Percentiles rank a stretch among this genome's conserved stretches.
Evolutionary conservation across 805 yeast species (phyloP).

Genomic region (Ogataea corticis): DNA sequence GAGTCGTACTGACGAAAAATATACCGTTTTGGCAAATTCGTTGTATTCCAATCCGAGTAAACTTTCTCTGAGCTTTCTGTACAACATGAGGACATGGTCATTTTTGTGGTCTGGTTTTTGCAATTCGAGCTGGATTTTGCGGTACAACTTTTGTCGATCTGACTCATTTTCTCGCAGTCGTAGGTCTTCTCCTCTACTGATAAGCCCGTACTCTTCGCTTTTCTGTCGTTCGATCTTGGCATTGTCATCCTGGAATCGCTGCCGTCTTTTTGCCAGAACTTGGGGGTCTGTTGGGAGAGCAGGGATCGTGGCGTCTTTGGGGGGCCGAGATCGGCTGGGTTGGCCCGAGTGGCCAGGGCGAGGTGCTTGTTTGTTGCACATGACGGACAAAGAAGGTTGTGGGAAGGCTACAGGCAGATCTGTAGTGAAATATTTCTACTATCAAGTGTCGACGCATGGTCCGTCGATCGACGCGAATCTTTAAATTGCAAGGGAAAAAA

Average conservation of each 20-base stretch:
- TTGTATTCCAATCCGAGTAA: conserved; percentile 38
- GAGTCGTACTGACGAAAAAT: conserved; percentile 47
- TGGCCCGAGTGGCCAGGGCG: not conserved
- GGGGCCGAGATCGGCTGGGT: not conserved
- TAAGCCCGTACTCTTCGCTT: conserved; percentile 46
- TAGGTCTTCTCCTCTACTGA: conserved; percentile 61
- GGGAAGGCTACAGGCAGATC: no score
- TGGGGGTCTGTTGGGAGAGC: conserved; percentile 6
- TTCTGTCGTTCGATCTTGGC: conserved; percentile 15
- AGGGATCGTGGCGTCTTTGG: no score
- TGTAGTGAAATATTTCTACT: no score
- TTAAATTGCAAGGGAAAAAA: not conserved
- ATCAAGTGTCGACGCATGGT: no score
- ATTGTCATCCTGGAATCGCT: conserved; percentile 35
- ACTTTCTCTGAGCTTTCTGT: conserved; percentile 58
- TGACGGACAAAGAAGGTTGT: no score
- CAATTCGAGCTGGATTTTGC: conserved; percentile 35
- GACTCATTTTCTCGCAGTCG: conserved; percentile 45
- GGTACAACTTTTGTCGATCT: conserved; percentile 44
- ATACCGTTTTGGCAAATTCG: conserved; percentile 45
- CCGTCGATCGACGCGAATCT: not conserved
- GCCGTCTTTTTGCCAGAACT: conserved; percentile 29
- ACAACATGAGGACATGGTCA: conserved; percentile 38
- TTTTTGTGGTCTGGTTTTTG: conserved; percentile 6
- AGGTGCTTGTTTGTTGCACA: no score